Base-by-base conservation (phyloP, 768 basidiomycete genomes). In the Tricholoma furcatifolium region DNA sequence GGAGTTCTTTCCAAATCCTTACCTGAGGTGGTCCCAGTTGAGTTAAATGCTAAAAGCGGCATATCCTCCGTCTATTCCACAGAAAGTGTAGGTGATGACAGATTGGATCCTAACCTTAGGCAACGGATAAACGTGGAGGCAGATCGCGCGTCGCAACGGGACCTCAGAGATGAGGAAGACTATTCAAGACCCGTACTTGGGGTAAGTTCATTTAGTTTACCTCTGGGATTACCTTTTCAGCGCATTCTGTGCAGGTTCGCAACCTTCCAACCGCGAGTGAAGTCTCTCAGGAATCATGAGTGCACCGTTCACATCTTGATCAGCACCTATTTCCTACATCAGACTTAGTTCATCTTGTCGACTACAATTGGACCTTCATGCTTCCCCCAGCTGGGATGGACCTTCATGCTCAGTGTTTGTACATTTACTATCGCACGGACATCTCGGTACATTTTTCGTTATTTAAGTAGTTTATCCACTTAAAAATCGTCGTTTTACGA, bases 131-230 rank as follows among this genome's bases (percentile, higher is more conserved):
- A 64, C 54, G 54, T 42, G 39, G 60, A 56, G 24, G 62, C 65
- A 23, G 68, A 69, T 24, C 63, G 60, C 23, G 62, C 58, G 30
- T 66, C 67, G 15, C 60, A 63, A 27, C 58, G 60, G 54, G 73
- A 67, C 41, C 62, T 74, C 41, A 70, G 67, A 55, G 82, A 85
- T 58, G 76, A 80, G 24, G 78, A 82, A 54, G 83, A 82, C 54
- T 81, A 82, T 67, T 78, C 76, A 18, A 70, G 77, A 43, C 75
- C 73, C 46, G 80, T 84, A 21, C 74, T 85, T 55, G 81, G 72
- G 55, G 84, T 78, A 65, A 60, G 78, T 68, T 17, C 41, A 54
- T 43, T 18, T 36, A 42, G 4, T 6, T 20, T 34, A 38, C 12
- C 24, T 43, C 40, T 42, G 27, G 44, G 20, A 32, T 17, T 50